Evolutionary conservation across 2,329 filamentous ascomycete species (phyloP).

Genomic region (Colletotrichum theobromicola): DNA sequence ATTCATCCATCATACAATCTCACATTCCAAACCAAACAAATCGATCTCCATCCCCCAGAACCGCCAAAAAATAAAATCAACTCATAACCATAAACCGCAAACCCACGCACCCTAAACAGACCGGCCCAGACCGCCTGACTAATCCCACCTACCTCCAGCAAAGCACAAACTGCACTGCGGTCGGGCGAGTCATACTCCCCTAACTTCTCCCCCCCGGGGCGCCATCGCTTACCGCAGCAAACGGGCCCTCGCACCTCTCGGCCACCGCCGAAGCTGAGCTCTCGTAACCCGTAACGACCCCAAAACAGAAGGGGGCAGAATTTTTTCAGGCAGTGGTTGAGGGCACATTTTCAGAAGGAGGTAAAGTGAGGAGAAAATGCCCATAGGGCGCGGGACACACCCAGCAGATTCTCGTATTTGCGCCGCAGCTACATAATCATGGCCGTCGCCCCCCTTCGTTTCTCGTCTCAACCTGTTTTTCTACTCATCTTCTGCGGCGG

Average conservation of each 20-base stretch:
- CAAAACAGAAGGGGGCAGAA: background rate
- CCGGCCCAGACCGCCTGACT: background rate
- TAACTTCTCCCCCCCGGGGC: too few species aligned
- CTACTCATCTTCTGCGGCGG: background rate
- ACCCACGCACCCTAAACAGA: background rate
- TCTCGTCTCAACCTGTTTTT: background rate
- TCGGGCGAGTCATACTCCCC: background rate
- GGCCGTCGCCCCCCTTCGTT: background rate
- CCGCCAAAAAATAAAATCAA: background rate
- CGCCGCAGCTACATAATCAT: conserved; percentile 8
- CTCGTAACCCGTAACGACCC: background rate
- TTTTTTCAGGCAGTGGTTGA: background rate
- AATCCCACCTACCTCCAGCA: background rate
- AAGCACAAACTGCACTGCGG: background rate
- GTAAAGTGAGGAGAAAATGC: background rate
- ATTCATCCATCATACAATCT: background rate
- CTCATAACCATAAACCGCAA: background rate
- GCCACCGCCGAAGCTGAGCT: background rate
- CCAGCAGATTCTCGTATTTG: background rate
- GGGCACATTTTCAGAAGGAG: background rate
- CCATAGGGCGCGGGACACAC: background rate
- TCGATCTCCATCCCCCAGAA: background rate
- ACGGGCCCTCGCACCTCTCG: background rate
- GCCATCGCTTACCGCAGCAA: background rate
- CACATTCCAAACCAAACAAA: background rate